These are phyloP conservation scores for Ulmus americana DNA, from an alignment of 331 rosid genomes.

Conservation along the genomic window DNA sequence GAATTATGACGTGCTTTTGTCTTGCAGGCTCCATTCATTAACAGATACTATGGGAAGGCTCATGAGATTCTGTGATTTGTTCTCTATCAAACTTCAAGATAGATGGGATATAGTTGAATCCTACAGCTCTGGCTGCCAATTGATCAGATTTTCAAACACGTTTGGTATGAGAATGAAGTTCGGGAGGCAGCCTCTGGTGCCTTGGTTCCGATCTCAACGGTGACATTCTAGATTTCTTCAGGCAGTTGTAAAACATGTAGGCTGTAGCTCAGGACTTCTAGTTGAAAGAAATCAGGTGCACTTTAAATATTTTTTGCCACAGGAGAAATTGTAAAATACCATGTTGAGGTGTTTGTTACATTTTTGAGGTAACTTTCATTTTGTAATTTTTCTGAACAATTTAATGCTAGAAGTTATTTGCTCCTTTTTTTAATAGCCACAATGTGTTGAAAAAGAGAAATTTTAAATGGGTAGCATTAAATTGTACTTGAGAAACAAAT, in stretches of 20 bases:
- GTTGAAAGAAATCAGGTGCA: not conserved
- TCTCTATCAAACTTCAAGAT: not conserved
- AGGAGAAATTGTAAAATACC: conserved; percentile 4
- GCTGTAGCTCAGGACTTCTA: not conserved
- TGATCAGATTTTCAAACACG: conserved; percentile 3
- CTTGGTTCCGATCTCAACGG: conserved; percentile 1
- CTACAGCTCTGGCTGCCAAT: conserved; percentile 14
- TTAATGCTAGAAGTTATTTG: too few species aligned
- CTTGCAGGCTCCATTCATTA: conserved; percentile 71
- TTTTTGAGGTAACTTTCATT: too few species aligned
- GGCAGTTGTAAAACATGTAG: not conserved
- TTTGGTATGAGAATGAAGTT: conserved; percentile 10
- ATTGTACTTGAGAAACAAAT: too few species aligned
- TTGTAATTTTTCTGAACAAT: too few species aligned
- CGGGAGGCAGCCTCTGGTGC: conserved; percentile 40
- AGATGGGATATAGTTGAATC: conserved; percentile 3
- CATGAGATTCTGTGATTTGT: conserved; percentile 65
- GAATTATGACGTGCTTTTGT: not conserved
- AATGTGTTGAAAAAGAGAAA: too few species aligned
- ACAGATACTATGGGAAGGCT: conserved; percentile 85
- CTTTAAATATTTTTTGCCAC: not conserved
- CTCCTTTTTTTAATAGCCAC: too few species aligned
- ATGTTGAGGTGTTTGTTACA: not conserved
- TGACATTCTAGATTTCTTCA: not conserved
- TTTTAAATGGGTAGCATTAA: too few species aligned